Conservation (phyloP, 2,329 filamentous ascomycete genomes). For the Exophiala sp. region DNA sequence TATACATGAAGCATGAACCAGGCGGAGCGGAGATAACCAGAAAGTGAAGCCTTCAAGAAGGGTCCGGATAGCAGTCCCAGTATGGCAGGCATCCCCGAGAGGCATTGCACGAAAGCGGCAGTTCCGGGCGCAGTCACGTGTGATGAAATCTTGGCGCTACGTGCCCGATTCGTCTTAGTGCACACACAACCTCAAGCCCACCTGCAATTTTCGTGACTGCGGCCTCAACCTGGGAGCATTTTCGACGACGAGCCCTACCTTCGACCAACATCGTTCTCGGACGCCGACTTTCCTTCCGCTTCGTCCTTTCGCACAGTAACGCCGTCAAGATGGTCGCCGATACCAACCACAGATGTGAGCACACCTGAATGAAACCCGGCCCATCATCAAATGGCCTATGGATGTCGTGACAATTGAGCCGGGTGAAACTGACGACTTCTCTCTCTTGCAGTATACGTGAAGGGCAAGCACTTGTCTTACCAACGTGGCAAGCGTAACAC, state of each 20-base stretch:
- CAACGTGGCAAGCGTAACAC: conserved; percentile 89
- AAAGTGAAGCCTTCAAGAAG: background rate
- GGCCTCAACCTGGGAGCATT: conserved; percentile 4
- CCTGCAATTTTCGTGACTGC: conserved; percentile 14
- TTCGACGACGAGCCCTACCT: conserved; percentile 23
- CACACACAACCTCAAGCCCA: conserved; percentile 15
- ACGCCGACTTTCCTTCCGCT: conserved; percentile 32
- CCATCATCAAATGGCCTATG: background rate
- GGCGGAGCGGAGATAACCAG: no score
- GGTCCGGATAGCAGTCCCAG: background rate
- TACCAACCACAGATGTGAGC: conserved; percentile 77
- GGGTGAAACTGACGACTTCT: conserved; percentile 1
- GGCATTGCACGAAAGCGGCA: background rate
- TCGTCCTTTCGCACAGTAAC: conserved; percentile 11
- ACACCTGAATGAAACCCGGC: conserved; percentile 4
- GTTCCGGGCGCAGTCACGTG: conserved; percentile 4
- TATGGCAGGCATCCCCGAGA: background rate
- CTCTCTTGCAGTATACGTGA: conserved; percentile 66
- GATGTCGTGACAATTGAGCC: background rate
- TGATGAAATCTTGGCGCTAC: conserved; percentile 16
- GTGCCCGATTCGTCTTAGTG: conserved; percentile 9
- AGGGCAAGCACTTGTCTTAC: conserved; percentile 98
- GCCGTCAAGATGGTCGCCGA: conserved; percentile 77
- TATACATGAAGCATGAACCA: no score
- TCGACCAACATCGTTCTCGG: conserved; percentile 33